A percentile compares a stretch with the other conserved stretches of the same genome.
Evolutionary conservation across 2,329 filamentous ascomycete genomes (phyloP).

Genomic region (Trichophyton mentagrophytes): DNA sequence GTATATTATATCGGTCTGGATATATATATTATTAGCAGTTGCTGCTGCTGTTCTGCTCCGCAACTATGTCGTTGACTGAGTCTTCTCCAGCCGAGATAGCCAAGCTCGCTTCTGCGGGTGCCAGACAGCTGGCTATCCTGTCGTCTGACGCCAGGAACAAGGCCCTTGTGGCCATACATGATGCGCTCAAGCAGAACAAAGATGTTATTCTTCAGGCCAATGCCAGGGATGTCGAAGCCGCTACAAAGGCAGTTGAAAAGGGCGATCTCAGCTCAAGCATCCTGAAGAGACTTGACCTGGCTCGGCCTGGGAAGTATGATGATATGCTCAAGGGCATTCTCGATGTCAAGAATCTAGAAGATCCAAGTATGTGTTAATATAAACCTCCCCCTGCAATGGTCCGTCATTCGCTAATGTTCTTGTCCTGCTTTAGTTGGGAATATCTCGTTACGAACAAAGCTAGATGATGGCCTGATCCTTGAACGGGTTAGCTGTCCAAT

Average conservation of each 20-base stretch:
- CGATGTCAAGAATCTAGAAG: constrained; percentile 69
- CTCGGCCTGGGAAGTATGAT: constrained; percentile 81
- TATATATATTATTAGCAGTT: too few relatives aligned
- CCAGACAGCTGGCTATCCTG: constrained; percentile 69
- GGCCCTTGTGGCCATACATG: constrained; percentile 70
- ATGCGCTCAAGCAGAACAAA: constrained; percentile 56
- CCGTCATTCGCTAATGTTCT: neutral
- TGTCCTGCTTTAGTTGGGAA: constrained; percentile 53
- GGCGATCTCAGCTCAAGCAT: constrained; percentile 70
- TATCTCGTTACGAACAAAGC: constrained; percentile 65
- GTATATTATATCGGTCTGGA: neutral
- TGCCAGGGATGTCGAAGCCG: constrained; percentile 63
- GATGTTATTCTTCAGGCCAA: constrained; percentile 77
- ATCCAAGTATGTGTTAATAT: constrained; percentile 56
- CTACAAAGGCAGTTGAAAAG: constrained; percentile 57
- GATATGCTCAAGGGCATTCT: constrained; percentile 95
- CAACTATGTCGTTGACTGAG: constrained; percentile 74
- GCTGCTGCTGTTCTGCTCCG: neutral
- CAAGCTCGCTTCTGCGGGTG: constrained; percentile 63
- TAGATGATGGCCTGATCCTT: constrained; percentile 75
- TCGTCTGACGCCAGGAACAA: constrained; percentile 65
- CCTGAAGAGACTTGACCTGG: constrained; percentile 76
- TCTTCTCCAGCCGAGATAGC: constrained; percentile 68
- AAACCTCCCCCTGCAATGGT: neutral
- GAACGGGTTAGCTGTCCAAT: constrained; percentile 89